phyloP scores from a whole-genome alignment of 2,329 filamentous ascomycete species.

The Chrysoporthe deuterocubensis region DNA sequence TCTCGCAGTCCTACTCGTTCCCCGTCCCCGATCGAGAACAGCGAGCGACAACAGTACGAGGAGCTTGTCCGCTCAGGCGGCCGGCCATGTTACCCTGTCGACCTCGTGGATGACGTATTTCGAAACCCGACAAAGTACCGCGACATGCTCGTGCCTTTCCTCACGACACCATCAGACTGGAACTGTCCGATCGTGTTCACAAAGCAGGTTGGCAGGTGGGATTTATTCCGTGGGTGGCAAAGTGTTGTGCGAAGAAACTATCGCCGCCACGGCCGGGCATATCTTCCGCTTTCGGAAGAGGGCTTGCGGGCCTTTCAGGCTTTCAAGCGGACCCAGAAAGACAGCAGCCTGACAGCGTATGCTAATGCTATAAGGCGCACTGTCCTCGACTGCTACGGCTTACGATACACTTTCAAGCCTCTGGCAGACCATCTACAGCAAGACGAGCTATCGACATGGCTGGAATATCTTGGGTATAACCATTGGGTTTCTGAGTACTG shows the following conservation, averaged over 20 bases:
- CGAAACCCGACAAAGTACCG: constrained; percentile 1
- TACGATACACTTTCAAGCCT: not conserved
- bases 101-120: not conserved
- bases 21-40: not conserved
- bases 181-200: not conserved
- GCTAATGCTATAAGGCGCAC: not conserved
- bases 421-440: not conserved
- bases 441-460: not conserved
- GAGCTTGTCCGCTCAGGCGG: not conserved
- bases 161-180: constrained; percentile 5
- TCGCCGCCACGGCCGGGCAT: too few relatives aligned
- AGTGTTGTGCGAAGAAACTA: not conserved
- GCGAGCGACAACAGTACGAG: not conserved
- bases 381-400: not conserved
- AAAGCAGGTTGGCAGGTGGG: constrained; percentile 8
- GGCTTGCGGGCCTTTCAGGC: not conserved
- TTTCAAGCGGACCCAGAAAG: not conserved
- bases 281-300: not conserved
- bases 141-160: constrained; percentile 4
- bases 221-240: not conserved
- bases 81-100: not conserved
- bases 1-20: not conserved
- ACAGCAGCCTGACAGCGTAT: not conserved
- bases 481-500: not conserved
- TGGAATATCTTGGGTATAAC: not conserved